Conservation (phyloP, 768 basidiomycete species). For the Obba rivulosa region DNA sequence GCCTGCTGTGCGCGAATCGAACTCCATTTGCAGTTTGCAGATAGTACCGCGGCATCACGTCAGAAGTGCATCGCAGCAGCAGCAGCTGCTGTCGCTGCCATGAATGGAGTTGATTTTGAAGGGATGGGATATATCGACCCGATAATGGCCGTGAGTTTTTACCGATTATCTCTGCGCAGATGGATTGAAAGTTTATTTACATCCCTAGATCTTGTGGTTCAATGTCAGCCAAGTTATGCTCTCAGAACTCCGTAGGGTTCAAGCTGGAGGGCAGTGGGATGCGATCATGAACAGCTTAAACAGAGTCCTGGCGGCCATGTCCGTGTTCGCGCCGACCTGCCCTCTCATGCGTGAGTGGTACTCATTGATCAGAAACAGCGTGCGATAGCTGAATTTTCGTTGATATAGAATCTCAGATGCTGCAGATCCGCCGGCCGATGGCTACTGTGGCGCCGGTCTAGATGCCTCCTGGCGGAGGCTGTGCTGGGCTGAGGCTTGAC, state of each 20-base stretch:
- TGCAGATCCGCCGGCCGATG: too few relatives aligned
- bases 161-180: not conserved
- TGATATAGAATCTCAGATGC: too few relatives aligned
- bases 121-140: constrained; percentile 17
- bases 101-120: constrained; percentile 11
- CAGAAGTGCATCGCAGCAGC: constrained; percentile 17
- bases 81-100: constrained; percentile 9
- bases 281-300: constrained; percentile 11
- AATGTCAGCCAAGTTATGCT: constrained; percentile 15
- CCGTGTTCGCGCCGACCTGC: constrained; percentile 8
- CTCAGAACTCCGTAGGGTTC: not conserved
- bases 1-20: constrained; percentile 21
- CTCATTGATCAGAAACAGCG: too few relatives aligned
- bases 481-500: too few relatives aligned
- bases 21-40: constrained; percentile 17
- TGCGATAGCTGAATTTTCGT: too few relatives aligned
- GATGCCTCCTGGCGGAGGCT: too few relatives aligned
- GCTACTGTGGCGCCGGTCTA: too few relatives aligned
- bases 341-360: constrained; percentile 21
- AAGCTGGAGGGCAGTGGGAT: constrained; percentile 7
- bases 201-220: constrained; percentile 16
- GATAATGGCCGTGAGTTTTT: constrained; percentile 20
- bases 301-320: constrained; percentile 17
- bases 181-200: not conserved
- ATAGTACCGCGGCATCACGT: constrained; percentile 11